These are phyloP conservation scores for Caryopteris hybrid DNA, from an alignment of 305 asterid genomes.

Conservation along the genomic window DNA sequence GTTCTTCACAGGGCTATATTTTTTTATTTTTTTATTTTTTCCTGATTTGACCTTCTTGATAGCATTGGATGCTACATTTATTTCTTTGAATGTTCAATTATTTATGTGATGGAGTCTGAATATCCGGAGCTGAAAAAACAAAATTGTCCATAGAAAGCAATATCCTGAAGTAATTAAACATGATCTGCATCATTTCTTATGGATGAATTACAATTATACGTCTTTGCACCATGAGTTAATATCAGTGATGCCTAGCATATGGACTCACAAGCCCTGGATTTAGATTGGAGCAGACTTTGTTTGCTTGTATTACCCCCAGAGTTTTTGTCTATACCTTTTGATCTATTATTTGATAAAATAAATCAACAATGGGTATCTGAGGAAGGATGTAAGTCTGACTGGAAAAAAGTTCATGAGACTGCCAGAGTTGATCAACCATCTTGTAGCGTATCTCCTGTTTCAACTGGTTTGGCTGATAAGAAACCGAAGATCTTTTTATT, in stretches of 20 bases:
- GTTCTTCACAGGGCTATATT: background rate
- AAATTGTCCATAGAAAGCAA: background rate
- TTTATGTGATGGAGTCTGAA: background rate
- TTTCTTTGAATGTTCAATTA: background rate
- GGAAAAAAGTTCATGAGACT: too few relatives aligned
- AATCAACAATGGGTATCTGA: too few relatives aligned
- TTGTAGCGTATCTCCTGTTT: too few relatives aligned
- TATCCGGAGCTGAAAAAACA: background rate
- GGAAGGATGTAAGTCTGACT: too few relatives aligned
- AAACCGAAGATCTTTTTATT: too few relatives aligned
- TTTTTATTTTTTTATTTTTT: background rate
- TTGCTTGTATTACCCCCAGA: background rate
- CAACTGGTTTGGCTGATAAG: too few relatives aligned
- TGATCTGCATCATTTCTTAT: background rate
- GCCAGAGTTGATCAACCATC: too few relatives aligned
- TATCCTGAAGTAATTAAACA: background rate
- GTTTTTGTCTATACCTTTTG: background rate
- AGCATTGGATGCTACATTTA: background rate
- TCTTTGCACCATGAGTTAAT: background rate
- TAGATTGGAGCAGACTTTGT: background rate
- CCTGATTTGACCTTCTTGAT: background rate
- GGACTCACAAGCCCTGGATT: background rate
- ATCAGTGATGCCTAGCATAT: background rate
- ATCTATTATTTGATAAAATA: too few relatives aligned
- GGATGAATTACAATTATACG: background rate